These are phyloP conservation scores for Aspergillus tamarii DNA, from an alignment of 2,329 filamentous ascomycete genomes.

Conservation along the genomic window DNA sequence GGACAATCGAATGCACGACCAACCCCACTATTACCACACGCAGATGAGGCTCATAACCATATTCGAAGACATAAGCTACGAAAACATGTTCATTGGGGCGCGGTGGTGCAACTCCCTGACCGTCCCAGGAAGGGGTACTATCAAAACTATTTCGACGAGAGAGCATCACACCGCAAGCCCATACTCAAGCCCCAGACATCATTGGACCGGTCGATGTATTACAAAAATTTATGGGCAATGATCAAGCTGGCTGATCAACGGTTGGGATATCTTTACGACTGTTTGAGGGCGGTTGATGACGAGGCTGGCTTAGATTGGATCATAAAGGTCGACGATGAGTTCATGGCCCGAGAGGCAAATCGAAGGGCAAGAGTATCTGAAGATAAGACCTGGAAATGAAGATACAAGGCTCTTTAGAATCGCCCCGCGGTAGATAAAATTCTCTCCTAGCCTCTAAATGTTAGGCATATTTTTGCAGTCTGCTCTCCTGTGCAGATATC, in stretches of 20 bases:
- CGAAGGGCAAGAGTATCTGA: background rate
- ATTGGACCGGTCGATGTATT: background rate
- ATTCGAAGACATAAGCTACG: background rate
- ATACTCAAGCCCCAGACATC: background rate
- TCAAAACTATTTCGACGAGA: background rate
- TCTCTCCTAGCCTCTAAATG: background rate
- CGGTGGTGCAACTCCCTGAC: background rate
- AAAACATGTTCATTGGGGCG: background rate
- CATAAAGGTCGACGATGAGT: background rate
- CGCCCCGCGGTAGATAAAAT: background rate
- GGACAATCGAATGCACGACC: background rate
- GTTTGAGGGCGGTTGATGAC: conserved; percentile 9
- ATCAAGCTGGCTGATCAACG: background rate
- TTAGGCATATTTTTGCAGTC: background rate
- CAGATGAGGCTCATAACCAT: background rate
- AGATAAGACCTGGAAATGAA: background rate
- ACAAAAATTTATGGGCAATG: background rate
- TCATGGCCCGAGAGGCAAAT: background rate
- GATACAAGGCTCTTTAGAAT: background rate
- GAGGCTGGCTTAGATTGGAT: background rate
- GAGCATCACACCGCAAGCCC: background rate
- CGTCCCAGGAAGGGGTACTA: background rate
- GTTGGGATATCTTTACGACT: background rate
- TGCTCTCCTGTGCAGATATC: background rate
- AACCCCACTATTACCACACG: background rate